Conservation (phyloP, 2,329 filamentous ascomycete species). For the Curvularia sp. region DNA sequence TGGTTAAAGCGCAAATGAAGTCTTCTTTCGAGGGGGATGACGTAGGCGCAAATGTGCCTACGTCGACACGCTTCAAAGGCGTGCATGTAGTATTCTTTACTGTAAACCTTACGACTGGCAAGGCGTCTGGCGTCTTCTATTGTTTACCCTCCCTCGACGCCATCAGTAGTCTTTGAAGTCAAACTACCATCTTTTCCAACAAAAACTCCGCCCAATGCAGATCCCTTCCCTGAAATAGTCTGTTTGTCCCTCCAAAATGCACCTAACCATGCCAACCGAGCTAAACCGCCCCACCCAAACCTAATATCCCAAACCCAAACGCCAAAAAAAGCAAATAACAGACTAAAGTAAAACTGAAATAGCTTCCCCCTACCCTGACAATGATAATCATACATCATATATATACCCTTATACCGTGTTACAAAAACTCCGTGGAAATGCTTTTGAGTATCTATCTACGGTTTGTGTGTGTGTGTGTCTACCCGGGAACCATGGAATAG, state of each 20-base stretch:
- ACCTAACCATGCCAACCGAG: neutral
- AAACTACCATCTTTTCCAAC: slow-evolving; percentile 5
- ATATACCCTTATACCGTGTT: slow-evolving; percentile 11
- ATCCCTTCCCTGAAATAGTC: slow-evolving; percentile 8
- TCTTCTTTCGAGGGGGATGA: neutral
- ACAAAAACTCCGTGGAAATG: slow-evolving; percentile 17
- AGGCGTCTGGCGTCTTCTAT: slow-evolving; percentile 17
- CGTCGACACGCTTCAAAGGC: slow-evolving; percentile 1
- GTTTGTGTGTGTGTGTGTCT: slow-evolving; percentile 8
- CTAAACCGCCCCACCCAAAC: slow-evolving; percentile 6
- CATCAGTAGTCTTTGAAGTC: slow-evolving; percentile 6
- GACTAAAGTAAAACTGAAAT: slow-evolving; percentile 18
- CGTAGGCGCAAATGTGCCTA: neutral
- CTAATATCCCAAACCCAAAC: slow-evolving; percentile 1
- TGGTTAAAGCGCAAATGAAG: neutral
- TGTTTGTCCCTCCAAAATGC: neutral
- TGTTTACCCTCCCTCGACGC: neutral
- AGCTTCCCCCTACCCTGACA: slow-evolving; percentile 22
- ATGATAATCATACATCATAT: slow-evolving; percentile 32
- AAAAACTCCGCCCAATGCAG: slow-evolving; percentile 19
- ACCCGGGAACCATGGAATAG: slow-evolving; percentile 15
- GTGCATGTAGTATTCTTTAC: slow-evolving; percentile 7
- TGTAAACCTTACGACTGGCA: slow-evolving; percentile 16
- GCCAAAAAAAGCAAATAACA: slow-evolving; percentile 11
- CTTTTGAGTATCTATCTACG: slow-evolving; percentile 20